phyloP scores from a whole-genome alignment of 139 green algal species.

The Closterium sp. region DNA sequence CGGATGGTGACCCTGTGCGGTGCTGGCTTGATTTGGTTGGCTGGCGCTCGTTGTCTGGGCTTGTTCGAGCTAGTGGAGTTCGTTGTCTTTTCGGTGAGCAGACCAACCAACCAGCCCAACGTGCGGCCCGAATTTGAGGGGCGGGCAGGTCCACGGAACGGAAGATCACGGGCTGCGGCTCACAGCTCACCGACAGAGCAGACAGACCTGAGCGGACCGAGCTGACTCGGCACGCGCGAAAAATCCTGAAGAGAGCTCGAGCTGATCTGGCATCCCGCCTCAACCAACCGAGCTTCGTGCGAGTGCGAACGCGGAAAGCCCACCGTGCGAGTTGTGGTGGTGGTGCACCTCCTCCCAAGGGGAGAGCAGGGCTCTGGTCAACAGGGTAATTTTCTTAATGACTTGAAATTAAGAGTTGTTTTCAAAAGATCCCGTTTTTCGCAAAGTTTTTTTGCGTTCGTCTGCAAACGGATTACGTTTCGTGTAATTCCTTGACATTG shows the following conservation, averaged over 20 bases:
- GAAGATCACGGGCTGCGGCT: background rate
- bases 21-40: background rate
- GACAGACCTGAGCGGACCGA: background rate
- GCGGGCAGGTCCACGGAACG: too few species aligned
- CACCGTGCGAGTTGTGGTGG: background rate
- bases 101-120: background rate
- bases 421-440: too few species aligned
- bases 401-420: too few species aligned
- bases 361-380: too few species aligned
- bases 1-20: background rate
- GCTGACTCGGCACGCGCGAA: background rate
- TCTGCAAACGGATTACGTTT: too few species aligned
- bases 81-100: background rate
- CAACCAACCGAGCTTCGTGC: background rate
- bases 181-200: background rate
- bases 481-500: too few species aligned
- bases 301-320: background rate
- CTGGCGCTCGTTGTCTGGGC: background rate
- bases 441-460: too few species aligned
- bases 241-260: background rate
- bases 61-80: background rate
- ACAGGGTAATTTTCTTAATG: too few species aligned
- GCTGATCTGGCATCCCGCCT: background rate
- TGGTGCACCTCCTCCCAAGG: too few species aligned
- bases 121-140: background rate